Evolutionary conservation across 2,329 filamentous ascomycete genomes (phyloP).

Genomic region (Mollisiaceae sp.): DNA sequence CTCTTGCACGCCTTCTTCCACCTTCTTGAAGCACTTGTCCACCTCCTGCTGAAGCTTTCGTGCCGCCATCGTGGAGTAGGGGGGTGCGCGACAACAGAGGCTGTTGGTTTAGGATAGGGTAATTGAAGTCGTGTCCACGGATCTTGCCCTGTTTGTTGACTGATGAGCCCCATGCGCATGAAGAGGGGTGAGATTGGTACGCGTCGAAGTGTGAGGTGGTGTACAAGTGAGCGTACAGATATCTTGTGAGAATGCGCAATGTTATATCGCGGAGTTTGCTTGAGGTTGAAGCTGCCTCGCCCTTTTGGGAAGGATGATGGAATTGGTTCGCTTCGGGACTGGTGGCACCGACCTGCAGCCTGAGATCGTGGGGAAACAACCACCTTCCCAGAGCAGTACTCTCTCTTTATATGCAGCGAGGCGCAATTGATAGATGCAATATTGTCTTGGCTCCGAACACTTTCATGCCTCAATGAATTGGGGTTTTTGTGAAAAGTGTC

Average conservation of each 20-base stretch:
- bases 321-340: conserved; percentile 15
- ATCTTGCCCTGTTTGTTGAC: conserved; percentile 35
- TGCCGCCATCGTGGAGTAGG: conserved; percentile 75
- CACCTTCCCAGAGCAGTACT: neutral
- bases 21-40: conserved; percentile 99
- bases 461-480: neutral
- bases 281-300: conserved; percentile 14
- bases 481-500: neutral
- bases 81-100: conserved; percentile 21
- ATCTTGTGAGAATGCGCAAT: neutral
- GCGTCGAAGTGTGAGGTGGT: conserved; percentile 9
- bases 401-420: neutral
- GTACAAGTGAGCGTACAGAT: neutral
- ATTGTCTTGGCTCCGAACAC: neutral
- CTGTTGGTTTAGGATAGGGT: conserved; percentile 28
- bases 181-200: conserved; percentile 23
- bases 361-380: conserved; percentile 9
- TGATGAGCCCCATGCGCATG: conserved; percentile 37
- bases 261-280: conserved; percentile 3
- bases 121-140: conserved; percentile 37
- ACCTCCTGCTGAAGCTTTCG: conserved; percentile 98
- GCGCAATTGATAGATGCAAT: neutral
- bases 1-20: conserved; percentile 86
- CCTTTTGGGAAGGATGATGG: conserved; percentile 12
- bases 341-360: conserved; percentile 1